Percentiles rank a stretch among this genome's conserved stretches.
Evolutionary conservation across 2,329 filamentous ascomycete species (phyloP).

Genomic region (Bimuria novae-zelandiae): DNA sequence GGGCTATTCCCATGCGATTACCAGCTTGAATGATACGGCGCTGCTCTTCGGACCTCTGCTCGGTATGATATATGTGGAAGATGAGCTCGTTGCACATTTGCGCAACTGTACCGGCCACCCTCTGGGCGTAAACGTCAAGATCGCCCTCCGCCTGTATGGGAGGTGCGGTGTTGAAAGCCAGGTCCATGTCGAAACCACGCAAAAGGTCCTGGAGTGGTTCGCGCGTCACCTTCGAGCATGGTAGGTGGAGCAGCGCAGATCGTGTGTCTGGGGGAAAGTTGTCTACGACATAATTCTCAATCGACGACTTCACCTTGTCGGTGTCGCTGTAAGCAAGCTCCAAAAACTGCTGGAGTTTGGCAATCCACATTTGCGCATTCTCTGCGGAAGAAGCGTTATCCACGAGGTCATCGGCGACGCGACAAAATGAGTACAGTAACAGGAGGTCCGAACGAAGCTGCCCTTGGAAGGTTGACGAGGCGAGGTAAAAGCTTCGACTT

Average conservation of each 20-base stretch:
- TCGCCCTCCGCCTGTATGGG: conserved; percentile 65
- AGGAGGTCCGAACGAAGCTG: conserved; percentile 70
- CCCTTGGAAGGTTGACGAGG: conserved; percentile 70
- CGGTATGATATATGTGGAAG: conserved; percentile 59
- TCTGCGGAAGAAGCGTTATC: conserved; percentile 62
- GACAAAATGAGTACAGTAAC: conserved; percentile 73
- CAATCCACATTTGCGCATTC: conserved; percentile 63
- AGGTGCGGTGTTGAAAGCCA: conserved; percentile 54
- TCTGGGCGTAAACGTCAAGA: conserved; percentile 66
- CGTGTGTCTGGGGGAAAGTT: conserved; percentile 59
- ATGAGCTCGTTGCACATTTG: conserved; percentile 70
- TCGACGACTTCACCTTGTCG: conserved; percentile 12
- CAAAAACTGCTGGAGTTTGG: conserved; percentile 62
- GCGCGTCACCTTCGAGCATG: conserved; percentile 59
- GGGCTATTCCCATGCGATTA: conserved; percentile 69
- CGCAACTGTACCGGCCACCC: conserved; percentile 74
- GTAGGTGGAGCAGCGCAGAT: conserved; percentile 64
- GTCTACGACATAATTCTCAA: conserved; percentile 46
- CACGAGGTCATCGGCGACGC: conserved; percentile 73
- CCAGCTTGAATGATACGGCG: conserved; percentile 60
- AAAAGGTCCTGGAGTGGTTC: conserved; percentile 67
- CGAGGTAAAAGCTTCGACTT: conserved; percentile 75
- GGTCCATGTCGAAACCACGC: conserved; percentile 70
- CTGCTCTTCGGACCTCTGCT: conserved; percentile 35
- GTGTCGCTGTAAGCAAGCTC: conserved; percentile 55